These are phyloP conservation scores for Cucumis melo DNA, from an alignment of 306 rosid species.

Conservation along the genomic window DNA sequence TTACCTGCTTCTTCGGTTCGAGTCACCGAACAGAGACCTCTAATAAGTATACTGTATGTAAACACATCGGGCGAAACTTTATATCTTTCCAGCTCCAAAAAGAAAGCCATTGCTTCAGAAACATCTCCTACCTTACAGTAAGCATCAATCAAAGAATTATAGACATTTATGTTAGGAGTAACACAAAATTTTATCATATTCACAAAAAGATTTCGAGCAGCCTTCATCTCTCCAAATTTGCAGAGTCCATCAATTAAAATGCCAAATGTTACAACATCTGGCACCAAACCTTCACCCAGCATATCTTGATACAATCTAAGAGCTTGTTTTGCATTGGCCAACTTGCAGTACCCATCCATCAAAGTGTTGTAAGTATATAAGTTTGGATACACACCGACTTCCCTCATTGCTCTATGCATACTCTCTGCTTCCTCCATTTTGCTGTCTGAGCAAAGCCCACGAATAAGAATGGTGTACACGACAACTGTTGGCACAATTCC, in stretches of 20 bases:
- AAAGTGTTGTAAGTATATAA: constrained; percentile 47
- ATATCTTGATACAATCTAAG: constrained; percentile 27
- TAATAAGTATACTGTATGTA: constrained; percentile 51
- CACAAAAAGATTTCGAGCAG: constrained; percentile 30
- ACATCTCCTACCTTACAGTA: constrained; percentile 32
- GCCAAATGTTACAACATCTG: constrained; percentile 42
- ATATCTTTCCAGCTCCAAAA: constrained; percentile 34
- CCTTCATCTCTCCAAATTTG: constrained; percentile 28
- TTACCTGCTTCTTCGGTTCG: constrained; percentile 36
- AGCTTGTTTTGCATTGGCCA: constrained; percentile 25
- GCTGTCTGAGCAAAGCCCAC: constrained; percentile 31
- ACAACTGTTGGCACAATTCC: constrained; percentile 33
- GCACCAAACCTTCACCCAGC: constrained; percentile 30
- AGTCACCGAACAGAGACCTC: constrained; percentile 26
- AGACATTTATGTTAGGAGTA: constrained; percentile 34
- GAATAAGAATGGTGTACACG: constrained; percentile 37
- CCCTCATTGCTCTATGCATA: constrained; percentile 28
- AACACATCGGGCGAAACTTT: constrained; percentile 29
- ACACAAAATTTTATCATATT: constrained; percentile 44
- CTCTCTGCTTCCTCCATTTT: constrained; percentile 39
- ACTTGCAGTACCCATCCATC: constrained; percentile 59
- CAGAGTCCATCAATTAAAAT: constrained; percentile 41
- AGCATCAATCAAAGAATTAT: constrained; percentile 53
- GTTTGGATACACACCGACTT: constrained; percentile 33
- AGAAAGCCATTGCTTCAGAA: constrained; percentile 31